A percentile compares a stretch with the other conserved stretches of the same genome.
These are phyloP conservation scores for Mycena pura DNA, from an alignment of 768 basidiomycete genomes.

Conservation along the genomic window DNA sequence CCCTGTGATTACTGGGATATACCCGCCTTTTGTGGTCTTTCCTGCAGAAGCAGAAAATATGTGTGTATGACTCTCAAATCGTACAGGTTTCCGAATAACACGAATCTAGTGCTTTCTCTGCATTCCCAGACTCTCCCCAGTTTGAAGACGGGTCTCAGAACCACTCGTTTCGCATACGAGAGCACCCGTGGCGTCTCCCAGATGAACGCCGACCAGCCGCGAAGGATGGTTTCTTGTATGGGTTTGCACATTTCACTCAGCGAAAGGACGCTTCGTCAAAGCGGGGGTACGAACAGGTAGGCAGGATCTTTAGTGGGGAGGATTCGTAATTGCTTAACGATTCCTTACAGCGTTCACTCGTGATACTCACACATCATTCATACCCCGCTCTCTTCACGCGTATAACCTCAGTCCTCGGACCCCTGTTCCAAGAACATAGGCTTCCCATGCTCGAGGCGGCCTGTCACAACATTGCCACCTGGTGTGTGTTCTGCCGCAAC, in stretches of 20 bases:
- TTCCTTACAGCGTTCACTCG: conserved; percentile 68
- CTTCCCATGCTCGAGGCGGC: conserved; percentile 84
- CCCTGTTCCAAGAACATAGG: conserved; percentile 75
- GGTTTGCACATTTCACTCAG: conserved; percentile 81
- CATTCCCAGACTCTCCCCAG: conserved; percentile 88
- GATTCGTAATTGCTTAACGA: conserved; percentile 2
- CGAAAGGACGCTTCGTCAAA: conserved; percentile 66
- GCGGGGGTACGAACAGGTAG: conserved; percentile 83
- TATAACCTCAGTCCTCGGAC: conserved; percentile 71
- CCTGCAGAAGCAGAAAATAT: conserved; percentile 82
- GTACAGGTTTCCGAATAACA: conserved; percentile 7
- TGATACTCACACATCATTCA: conserved; percentile 80
- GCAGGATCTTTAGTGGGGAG: not conserved
- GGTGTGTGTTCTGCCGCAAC: conserved; percentile 56
- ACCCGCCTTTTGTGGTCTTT: conserved; percentile 69
- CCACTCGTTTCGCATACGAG: conserved; percentile 88
- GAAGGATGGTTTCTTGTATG: conserved; percentile 75
- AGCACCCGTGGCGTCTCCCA: conserved; percentile 39
- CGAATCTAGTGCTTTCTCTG: conserved; percentile 78
- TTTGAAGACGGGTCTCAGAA: conserved; percentile 84
- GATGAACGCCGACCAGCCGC: conserved; percentile 43
- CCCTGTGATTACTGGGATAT: conserved; percentile 75
- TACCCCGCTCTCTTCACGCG: conserved; percentile 86
- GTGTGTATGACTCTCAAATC: conserved; percentile 52
- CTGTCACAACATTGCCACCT: conserved; percentile 84